Evolutionary conservation across 352 stramenopile genomes (phyloP).

Genomic region (Globisporangium recalcitrans): DNA sequence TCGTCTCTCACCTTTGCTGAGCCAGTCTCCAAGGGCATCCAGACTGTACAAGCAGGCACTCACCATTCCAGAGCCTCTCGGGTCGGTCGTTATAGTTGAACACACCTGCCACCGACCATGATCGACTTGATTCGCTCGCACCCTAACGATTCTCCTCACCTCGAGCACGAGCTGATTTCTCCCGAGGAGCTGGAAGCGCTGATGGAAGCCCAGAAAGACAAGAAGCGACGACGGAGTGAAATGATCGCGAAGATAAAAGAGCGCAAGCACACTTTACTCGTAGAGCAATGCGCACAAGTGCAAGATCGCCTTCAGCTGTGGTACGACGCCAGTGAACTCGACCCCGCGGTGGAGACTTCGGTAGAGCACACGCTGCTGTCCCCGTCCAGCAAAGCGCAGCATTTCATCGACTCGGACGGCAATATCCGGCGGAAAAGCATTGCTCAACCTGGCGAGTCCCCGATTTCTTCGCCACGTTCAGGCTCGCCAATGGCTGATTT

Average conservation of each 20-base stretch:
- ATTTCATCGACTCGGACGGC: slow-evolving; percentile 30
- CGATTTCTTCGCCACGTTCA: background rate
- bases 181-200: slow-evolving; percentile 1
- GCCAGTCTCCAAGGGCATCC: background rate
- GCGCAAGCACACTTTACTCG: slow-evolving; percentile 24
- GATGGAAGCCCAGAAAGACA: slow-evolving; percentile 6
- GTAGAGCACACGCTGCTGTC: slow-evolving; percentile 18
- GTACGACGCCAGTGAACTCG: slow-evolving; percentile 23
- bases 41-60: background rate
- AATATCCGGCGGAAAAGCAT: slow-evolving; percentile 30
- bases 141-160: background rate
- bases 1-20: background rate
- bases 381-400: slow-evolving; percentile 23
- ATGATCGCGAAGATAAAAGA: slow-evolving; percentile 20
- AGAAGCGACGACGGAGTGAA: slow-evolving; percentile 20
- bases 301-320: slow-evolving; percentile 27
- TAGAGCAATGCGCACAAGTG: slow-evolving; percentile 15
- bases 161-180: background rate
- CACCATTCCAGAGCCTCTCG: background rate
- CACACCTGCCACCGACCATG: background rate
- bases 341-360: slow-evolving; percentile 29
- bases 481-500: slow-evolving; percentile 1
- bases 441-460: background rate
- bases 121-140: slow-evolving; percentile 10
- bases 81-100: background rate